These are phyloP conservation scores for Populus davidiana DNA, from an alignment of 345 rosid species.

Conservation along the genomic window DNA sequence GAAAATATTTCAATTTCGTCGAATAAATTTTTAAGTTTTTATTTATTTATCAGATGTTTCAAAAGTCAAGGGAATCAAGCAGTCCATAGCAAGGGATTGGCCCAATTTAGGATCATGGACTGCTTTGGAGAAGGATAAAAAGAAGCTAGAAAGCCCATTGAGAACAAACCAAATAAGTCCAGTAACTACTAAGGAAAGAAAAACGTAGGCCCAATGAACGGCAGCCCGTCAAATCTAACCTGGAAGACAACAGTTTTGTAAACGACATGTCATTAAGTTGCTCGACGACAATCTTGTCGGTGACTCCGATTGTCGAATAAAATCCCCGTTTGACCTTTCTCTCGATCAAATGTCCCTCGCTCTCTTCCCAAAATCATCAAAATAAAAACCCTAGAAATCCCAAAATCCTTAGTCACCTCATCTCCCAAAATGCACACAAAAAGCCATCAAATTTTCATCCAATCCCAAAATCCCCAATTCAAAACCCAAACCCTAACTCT, in stretches of 20 bases:
- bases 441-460: slow-evolving; percentile 37
- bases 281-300: background rate
- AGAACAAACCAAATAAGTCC: background rate
- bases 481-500: slow-evolving; percentile 37
- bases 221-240: background rate
- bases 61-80: too few species aligned
- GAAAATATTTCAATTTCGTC: too few species aligned
- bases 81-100: too few species aligned
- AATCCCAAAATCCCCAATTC: slow-evolving; percentile 31
- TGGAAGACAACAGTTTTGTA: background rate
- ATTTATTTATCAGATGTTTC: too few species aligned
- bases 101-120: too few species aligned
- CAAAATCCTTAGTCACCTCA: background rate
- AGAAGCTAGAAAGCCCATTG: background rate
- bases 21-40: too few species aligned
- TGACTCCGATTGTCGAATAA: background rate
- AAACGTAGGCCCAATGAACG: background rate
- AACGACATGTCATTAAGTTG: background rate
- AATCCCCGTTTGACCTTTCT: background rate
- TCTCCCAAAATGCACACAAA: slow-evolving; percentile 8
- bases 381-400: background rate
- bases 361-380: background rate
- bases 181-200: background rate
- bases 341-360: background rate
- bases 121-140: background rate